Evolutionary conservation across 371 early-diverging fungal species (phyloP).

Genomic region (Mucor indicus): DNA sequence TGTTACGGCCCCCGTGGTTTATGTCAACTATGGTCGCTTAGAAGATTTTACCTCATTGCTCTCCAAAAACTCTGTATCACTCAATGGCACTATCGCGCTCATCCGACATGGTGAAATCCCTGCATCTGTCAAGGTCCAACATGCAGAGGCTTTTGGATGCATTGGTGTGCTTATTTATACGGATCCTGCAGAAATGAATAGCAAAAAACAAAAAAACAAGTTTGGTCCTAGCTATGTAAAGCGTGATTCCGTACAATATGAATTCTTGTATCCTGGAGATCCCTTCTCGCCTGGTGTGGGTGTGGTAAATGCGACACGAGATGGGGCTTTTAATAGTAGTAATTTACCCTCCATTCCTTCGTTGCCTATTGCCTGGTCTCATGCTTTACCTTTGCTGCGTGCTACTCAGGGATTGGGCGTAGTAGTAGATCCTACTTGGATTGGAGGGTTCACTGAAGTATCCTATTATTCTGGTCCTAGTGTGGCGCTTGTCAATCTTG

Average conservation of each 20-base stretch:
- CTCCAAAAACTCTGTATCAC: constrained; percentile 32
- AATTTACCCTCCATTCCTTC: constrained; percentile 63
- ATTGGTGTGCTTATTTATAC: constrained; percentile 60
- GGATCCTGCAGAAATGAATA: constrained; percentile 57
- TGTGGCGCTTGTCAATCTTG: constrained; percentile 45
- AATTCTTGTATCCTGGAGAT: constrained; percentile 55
- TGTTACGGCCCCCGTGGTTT: constrained; percentile 59
- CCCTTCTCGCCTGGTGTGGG: constrained; percentile 65
- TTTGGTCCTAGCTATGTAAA: constrained; percentile 35
- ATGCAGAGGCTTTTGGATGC: constrained; percentile 58
- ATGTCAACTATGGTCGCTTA: constrained; percentile 63
- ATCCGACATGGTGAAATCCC: constrained; percentile 60
- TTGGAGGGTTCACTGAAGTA: constrained; percentile 37
- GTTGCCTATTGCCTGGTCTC: constrained; percentile 62
- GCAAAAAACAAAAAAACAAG: neutral
- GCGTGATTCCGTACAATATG: constrained; percentile 59
- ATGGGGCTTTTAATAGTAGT: constrained; percentile 28
- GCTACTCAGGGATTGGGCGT: constrained; percentile 50
- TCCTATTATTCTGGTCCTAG: constrained; percentile 60
- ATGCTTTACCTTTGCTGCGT: constrained; percentile 57
- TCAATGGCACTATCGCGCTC: constrained; percentile 55
- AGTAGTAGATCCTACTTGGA: constrained; percentile 17
- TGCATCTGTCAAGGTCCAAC: constrained; percentile 61
- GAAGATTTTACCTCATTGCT: constrained; percentile 58
- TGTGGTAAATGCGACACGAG: constrained; percentile 52